Conservation (phyloP, 1,284 basidiomycete genomes). For the Fomitopsis pinicola region DNA sequence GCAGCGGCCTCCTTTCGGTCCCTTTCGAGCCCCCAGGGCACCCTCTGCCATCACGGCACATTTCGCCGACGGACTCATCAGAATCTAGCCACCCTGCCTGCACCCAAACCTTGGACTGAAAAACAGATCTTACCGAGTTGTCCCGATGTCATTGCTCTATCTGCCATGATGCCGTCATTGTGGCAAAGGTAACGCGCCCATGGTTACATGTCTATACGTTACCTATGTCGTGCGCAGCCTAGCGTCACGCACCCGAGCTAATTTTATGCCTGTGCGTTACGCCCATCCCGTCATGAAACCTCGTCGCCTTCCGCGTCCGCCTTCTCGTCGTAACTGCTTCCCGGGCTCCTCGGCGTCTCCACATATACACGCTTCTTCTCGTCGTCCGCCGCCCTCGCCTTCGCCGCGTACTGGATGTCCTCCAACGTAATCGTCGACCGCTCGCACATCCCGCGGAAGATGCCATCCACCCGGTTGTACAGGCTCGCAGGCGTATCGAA, state of each 20-base stretch:
- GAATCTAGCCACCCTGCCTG: not conserved
- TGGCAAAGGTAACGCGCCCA: not conserved
- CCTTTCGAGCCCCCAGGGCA: not conserved
- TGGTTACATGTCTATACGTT: not conserved
- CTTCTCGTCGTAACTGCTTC: conserved; percentile 3
- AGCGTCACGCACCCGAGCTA: too few species aligned
- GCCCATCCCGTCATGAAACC: not conserved
- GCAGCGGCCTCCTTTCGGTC: not conserved
- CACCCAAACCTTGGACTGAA: not conserved
- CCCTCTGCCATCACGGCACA: not conserved
- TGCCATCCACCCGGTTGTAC: conserved; percentile 49
- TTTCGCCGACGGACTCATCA: not conserved
- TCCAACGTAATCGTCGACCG: conserved; percentile 63
- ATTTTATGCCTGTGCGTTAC: not conserved
- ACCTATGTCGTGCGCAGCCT: not conserved
- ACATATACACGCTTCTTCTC: not conserved
- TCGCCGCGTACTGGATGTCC: conserved; percentile 49
- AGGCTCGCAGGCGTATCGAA: conserved; percentile 73
- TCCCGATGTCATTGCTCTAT: not conserved
- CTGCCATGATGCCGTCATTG: not conserved
- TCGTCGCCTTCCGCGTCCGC: not conserved
- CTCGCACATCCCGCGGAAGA: conserved; percentile 74
- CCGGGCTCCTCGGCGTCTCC: not conserved
- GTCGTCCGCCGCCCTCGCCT: conserved; percentile 16
- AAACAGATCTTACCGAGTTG: too few species aligned